A percentile compares a stretch with the other conserved stretches of the same genome.
phyloP scores from a whole-genome alignment of 2,329 filamentous ascomycete genomes.

The Claviceps capensis region DNA sequence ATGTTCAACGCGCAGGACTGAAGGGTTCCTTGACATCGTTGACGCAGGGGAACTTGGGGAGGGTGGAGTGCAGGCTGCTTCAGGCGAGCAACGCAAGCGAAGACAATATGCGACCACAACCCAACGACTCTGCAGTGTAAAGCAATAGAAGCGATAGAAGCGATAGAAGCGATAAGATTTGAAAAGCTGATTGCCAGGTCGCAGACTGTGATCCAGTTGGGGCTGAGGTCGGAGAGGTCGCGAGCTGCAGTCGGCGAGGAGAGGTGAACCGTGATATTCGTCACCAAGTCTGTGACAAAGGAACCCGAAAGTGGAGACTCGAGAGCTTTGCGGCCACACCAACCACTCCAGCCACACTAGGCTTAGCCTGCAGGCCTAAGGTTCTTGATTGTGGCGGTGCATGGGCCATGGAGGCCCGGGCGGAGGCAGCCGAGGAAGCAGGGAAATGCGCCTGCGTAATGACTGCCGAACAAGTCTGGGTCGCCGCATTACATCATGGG shows the following conservation, averaged over 20 bases:
- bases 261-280: neutral
- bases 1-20: slow-evolving; percentile 16
- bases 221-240: neutral
- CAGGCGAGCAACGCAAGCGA: neutral
- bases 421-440: slow-evolving; percentile 1
- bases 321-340: neutral
- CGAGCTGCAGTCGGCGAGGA: neutral
- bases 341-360: neutral
- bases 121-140: neutral
- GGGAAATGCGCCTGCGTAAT: neutral
- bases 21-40: slow-evolving; percentile 20
- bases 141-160: neutral
- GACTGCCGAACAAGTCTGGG: neutral
- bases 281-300: neutral
- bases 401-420: neutral
- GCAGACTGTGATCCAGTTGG: neutral
- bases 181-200: too few relatives aligned
- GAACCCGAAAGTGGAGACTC: neutral
- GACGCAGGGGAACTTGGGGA: neutral
- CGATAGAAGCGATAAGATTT: neutral
- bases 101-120: neutral
- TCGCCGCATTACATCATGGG: slow-evolving; percentile 14
- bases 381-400: slow-evolving; percentile 4
- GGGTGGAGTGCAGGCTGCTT: neutral
- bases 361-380: neutral